Percentiles rank a stretch among this genome's conserved stretches.
These are phyloP conservation scores for Pseudogymnoascus sp. DNA, from an alignment of 2,329 filamentous ascomycete species.

Conservation along the genomic window DNA sequence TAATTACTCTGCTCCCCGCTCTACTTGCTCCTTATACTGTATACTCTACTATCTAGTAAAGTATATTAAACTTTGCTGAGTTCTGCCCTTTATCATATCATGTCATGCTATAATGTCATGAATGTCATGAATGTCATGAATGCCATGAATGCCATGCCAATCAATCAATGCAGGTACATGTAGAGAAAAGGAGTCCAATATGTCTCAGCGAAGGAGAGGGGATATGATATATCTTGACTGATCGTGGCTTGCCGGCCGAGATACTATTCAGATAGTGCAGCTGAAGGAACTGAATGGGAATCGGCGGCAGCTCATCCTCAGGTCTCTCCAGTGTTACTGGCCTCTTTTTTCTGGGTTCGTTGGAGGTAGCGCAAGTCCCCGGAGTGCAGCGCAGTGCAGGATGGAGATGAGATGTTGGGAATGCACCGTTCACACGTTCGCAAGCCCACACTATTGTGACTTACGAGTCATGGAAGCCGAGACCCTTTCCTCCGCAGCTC, in stretches of 20 bases:
- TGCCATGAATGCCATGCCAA: neutral
- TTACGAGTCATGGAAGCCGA: constrained; percentile 4
- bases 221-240: neutral
- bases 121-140: neutral
- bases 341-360: neutral
- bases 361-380: neutral
- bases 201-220: neutral
- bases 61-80: neutral
- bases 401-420: neutral
- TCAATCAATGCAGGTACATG: neutral
- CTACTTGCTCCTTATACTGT: neutral
- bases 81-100: neutral
- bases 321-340: neutral
- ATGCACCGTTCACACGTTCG: neutral
- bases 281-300: neutral
- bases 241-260: neutral
- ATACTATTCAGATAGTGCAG: neutral
- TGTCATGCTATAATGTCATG: neutral
- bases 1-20: neutral
- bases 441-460: neutral
- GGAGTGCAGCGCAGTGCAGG: neutral
- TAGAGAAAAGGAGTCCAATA: constrained; percentile 1
- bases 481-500: constrained; percentile 2
- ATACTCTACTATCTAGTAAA: neutral
- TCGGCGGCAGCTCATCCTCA: neutral